Percentiles rank a stretch among this genome's conserved stretches.
phyloP scores from a whole-genome alignment of 805 yeast genomes.

The Tetrapisispora iriomotensis region DNA sequence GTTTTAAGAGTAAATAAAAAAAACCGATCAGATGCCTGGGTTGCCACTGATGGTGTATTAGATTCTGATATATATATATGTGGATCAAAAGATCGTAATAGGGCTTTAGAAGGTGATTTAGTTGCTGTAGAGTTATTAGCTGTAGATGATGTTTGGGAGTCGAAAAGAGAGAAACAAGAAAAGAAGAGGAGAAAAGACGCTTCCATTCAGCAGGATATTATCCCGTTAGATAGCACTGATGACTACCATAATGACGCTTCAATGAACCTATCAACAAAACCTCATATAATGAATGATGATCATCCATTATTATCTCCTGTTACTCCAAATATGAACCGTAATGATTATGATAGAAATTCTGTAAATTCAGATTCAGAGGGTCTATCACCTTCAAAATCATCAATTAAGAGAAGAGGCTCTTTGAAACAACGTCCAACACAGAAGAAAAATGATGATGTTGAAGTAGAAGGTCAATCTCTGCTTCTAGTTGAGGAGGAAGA shows the following conservation, averaged over 20 bases:
- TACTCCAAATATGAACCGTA: slow-evolving; percentile 1
- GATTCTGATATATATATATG: slow-evolving; percentile 97
- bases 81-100: slow-evolving; percentile 95
- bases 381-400: slow-evolving; percentile 9
- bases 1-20: slow-evolving; percentile 89
- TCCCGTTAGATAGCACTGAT: slow-evolving; percentile 36
- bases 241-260: slow-evolving; percentile 78
- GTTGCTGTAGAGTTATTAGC: slow-evolving; percentile 92
- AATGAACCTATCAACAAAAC: slow-evolving; percentile 16
- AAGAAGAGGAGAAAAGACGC: slow-evolving; percentile 82
- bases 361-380: slow-evolving; percentile 17
- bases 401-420: slow-evolving; percentile 71
- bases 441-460: slow-evolving; percentile 96
- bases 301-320: slow-evolving; percentile 1
- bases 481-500: slow-evolving; percentile 91
- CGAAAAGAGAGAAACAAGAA: slow-evolving; percentile 93
- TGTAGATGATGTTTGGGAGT: slow-evolving; percentile 96
- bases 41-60: slow-evolving; percentile 88
- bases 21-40: slow-evolving; percentile 95
- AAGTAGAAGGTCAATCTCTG: slow-evolving; percentile 94
- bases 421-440: slow-evolving; percentile 91
- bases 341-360: slow-evolving; percentile 6
- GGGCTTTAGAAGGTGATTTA: slow-evolving; percentile 93
- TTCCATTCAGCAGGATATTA: slow-evolving; percentile 33
- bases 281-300: slow-evolving; percentile 11